A percentile compares a stretch with the other conserved stretches of the same genome.
Conservation (phyloP, 1,284 basidiomycete genomes). For the Coniferiporia weirii region DNA sequence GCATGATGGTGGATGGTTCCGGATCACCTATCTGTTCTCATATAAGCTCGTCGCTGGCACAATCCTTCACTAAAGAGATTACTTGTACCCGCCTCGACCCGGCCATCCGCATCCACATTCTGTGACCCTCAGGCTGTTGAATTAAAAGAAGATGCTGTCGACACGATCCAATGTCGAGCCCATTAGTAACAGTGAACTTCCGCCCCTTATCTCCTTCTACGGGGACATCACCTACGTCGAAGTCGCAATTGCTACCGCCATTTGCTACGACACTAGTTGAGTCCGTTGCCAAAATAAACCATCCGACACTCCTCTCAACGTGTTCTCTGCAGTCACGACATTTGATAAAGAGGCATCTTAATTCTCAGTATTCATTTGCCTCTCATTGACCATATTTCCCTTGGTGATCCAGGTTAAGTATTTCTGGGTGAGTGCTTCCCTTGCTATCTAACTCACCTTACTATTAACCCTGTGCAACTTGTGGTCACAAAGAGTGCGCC, state of each 20-base stretch:
- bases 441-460: not conserved
- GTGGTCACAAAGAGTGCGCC: not conserved
- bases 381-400: not conserved
- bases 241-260: not conserved
- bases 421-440: not conserved
- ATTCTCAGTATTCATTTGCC: not conserved
- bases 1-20: too few relatives aligned
- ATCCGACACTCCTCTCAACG: not conserved
- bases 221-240: not conserved
- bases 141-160: constrained; percentile 16
- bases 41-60: too few relatives aligned
- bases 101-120: too few relatives aligned
- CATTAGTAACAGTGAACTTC: not conserved
- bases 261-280: constrained; percentile 7
- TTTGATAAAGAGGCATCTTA: constrained; percentile 1
- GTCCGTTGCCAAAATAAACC: not conserved
- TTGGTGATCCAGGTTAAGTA: not conserved
- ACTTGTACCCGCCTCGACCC: too few relatives aligned
- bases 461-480: not conserved
- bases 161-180: not conserved
- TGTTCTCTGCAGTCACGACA: not conserved
- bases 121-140: too few relatives aligned
- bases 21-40: too few relatives aligned
- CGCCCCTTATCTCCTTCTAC: not conserved
- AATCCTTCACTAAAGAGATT: too few relatives aligned